phyloP scores from a whole-genome alignment of 768 basidiomycete species.

The Leccinellum albellum region DNA sequence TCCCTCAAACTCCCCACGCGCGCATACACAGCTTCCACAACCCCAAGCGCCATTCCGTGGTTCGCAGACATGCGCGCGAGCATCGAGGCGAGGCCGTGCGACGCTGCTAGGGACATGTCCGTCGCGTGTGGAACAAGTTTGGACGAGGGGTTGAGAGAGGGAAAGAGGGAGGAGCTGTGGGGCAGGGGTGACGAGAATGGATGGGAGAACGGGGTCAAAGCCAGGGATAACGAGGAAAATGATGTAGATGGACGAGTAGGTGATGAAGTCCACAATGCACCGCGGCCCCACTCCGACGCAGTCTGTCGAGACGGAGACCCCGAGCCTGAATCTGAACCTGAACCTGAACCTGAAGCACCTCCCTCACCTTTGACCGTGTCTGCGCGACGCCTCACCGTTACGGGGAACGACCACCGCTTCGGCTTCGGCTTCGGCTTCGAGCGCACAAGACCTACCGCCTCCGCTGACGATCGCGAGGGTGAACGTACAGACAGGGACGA shows the following conservation, averaged over 20 bases:
- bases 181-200: not conserved
- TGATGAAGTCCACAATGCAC: not conserved
- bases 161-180: not conserved
- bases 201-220: not conserved
- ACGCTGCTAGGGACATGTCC: slow-evolving; percentile 14
- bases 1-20: slow-evolving; percentile 32
- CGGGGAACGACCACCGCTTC: slow-evolving; percentile 21
- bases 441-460: no score
- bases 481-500: slow-evolving; percentile 13
- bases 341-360: not conserved
- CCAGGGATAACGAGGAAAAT: not conserved
- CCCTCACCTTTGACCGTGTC: not conserved
- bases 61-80: slow-evolving; percentile 42
- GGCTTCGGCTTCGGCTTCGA: no score
- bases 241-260: not conserved
- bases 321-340: not conserved
- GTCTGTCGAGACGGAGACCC: slow-evolving; percentile 1
- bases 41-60: slow-evolving; percentile 40
- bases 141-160: not conserved
- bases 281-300: not conserved
- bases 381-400: not conserved
- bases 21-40: slow-evolving; percentile 39
- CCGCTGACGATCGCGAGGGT: slow-evolving; percentile 8
- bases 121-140: not conserved
- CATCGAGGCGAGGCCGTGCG: slow-evolving; percentile 30